These are phyloP conservation scores for Apodospora peruviana DNA, from an alignment of 495 filamentous ascomycete genomes.

Conservation along the genomic window DNA sequence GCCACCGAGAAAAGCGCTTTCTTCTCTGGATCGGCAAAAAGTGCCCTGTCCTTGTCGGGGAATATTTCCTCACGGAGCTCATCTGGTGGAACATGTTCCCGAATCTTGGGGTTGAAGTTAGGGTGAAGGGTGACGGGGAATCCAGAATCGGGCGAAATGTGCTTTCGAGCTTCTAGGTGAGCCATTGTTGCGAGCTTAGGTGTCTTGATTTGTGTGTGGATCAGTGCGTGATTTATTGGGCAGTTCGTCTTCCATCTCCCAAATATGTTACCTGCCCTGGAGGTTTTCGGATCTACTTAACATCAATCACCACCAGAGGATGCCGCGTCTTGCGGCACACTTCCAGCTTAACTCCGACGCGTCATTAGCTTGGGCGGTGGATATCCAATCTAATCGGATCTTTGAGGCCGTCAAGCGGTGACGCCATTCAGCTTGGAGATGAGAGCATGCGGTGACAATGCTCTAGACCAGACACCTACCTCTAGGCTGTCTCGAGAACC, in stretches of 20 bases:
- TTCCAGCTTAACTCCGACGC: neutral
- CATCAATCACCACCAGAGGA: too few species aligned
- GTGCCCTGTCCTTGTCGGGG: slow-evolving; percentile 43
- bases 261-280: neutral
- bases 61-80: slow-evolving; percentile 30
- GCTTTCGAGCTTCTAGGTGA: slow-evolving; percentile 29
- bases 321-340: neutral
- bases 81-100: slow-evolving; percentile 40
- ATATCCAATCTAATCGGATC: slow-evolving; percentile 4
- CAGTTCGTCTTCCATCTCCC: too few species aligned
- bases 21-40: slow-evolving; percentile 48
- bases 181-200: slow-evolving; percentile 7
- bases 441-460: neutral
- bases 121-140: slow-evolving; percentile 41
- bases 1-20: slow-evolving; percentile 42
- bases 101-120: slow-evolving; percentile 57
- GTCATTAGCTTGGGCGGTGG: neutral
- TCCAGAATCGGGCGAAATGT: slow-evolving; percentile 32
- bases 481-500: neutral
- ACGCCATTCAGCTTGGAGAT: neutral
- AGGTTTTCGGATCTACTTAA: neutral
- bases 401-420: neutral
- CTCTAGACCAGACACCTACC: neutral
- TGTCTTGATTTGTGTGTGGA: neutral
- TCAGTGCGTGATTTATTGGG: neutral